phyloP scores from a whole-genome alignment of 345 rosid genomes.

The Melastoma malabathricum region DNA sequence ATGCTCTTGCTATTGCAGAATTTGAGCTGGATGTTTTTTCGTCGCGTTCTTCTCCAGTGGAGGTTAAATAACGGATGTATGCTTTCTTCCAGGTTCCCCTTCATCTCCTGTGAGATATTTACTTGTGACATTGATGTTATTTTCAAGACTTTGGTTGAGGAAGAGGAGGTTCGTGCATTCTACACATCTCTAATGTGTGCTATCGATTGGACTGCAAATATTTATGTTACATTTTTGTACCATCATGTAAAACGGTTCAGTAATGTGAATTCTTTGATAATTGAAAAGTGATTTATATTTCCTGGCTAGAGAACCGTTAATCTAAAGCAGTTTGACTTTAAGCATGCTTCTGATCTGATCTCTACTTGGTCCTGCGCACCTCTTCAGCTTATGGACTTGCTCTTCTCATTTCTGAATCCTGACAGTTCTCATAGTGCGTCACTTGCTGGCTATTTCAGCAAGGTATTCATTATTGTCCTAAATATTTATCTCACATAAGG shows the following conservation, averaged over 20 bases:
- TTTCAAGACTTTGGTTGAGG: slow-evolving; percentile 86
- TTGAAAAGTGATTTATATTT: no score
- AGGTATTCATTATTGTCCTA: slow-evolving; percentile 29
- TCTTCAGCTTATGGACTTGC: slow-evolving; percentile 79
- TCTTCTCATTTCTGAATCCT: slow-evolving; percentile 88
- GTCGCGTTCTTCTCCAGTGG: no score
- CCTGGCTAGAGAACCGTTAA: no score
- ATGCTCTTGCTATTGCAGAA: slow-evolving; percentile 10
- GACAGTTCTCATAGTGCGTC: slow-evolving; percentile 75
- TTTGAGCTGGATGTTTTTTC: not conserved
- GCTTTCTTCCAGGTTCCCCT: slow-evolving; percentile 56
- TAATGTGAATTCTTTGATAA: no score
- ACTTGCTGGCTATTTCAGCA: slow-evolving; percentile 96
- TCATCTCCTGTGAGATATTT: slow-evolving; percentile 89
- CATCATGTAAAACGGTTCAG: no score
- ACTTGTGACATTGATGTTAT: slow-evolving; percentile 98
- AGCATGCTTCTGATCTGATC: slow-evolving; percentile 7
- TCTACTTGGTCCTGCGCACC: slow-evolving; percentile 7
- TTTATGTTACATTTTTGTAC: no score
- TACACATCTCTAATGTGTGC: no score
- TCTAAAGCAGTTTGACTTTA: not conserved
- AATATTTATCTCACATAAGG: not conserved
- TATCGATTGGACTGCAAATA: no score
- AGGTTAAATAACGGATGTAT: no score
- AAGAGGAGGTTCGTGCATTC: slow-evolving; percentile 52